Conservation (phyloP, 2,329 filamentous ascomycete species). For the Fusarium liriodendri region DNA sequence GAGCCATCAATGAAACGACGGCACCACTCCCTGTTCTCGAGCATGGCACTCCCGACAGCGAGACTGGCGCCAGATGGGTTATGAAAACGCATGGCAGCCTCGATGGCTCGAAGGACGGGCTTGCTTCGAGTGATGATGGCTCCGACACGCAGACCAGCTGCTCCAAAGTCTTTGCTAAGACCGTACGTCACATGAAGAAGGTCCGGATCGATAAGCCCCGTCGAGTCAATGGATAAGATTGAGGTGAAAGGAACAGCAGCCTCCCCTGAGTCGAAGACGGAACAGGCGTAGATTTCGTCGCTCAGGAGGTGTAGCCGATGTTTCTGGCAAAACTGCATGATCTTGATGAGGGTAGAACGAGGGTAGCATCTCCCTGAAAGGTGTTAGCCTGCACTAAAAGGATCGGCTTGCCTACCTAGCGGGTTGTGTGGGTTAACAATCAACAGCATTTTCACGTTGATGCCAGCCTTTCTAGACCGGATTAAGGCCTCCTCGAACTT, state of each 20-base stretch:
- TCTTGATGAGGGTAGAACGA: constrained; percentile 52
- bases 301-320: constrained; percentile 64
- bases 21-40: constrained; percentile 59
- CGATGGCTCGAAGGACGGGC: constrained; percentile 49
- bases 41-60: constrained; percentile 55
- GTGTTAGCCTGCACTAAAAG: constrained; percentile 7
- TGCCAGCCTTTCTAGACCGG: constrained; percentile 48
- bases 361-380: constrained; percentile 56
- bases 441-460: constrained; percentile 58
- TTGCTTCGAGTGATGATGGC: constrained; percentile 55
- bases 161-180: constrained; percentile 63
- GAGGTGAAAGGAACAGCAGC: constrained; percentile 57
- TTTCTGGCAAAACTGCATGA: constrained; percentile 62
- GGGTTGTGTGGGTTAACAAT: constrained; percentile 67
- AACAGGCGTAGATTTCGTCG: constrained; percentile 69
- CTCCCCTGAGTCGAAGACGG: constrained; percentile 56
- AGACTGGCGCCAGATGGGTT: constrained; percentile 59
- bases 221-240: constrained; percentile 57
- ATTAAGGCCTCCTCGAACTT: constrained; percentile 58
- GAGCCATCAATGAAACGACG: constrained; percentile 56
- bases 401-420: constrained; percentile 47
- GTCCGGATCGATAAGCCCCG: constrained; percentile 56
- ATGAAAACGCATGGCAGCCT: constrained; percentile 57
- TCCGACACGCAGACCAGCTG: constrained; percentile 63
- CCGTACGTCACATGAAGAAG: constrained; percentile 63